These are phyloP conservation scores for Podaxis sp. DNA, from an alignment of 768 basidiomycete species.

Conservation along the genomic window DNA sequence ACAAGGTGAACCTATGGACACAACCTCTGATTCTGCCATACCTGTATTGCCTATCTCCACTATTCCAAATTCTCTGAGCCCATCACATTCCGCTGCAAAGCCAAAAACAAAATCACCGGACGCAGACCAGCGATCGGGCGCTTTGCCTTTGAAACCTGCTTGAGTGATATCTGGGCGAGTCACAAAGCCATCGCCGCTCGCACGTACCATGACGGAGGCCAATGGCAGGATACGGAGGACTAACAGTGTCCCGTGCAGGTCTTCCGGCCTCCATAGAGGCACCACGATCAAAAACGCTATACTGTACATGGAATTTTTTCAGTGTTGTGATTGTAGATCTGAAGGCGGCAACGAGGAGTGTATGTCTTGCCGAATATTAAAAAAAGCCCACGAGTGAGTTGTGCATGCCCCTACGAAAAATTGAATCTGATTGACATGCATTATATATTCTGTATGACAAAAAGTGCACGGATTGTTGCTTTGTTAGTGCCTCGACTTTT, in stretches of 20 bases:
- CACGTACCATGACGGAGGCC: neutral
- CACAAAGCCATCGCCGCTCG: neutral
- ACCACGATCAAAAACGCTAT: neutral
- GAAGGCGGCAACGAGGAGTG: neutral
- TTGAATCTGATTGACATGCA: neutral
- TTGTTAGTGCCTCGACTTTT: neutral
- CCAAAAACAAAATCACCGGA: neutral
- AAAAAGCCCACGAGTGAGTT: slow-evolving; percentile 1
- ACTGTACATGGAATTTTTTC: neutral
- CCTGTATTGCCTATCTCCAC: neutral
- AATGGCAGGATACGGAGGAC: neutral
- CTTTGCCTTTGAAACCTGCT: neutral
- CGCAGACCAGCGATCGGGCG: neutral
- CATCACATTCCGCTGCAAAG: neutral
- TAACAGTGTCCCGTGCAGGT: neutral
- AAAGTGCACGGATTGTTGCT: neutral
- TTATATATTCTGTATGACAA: neutral
- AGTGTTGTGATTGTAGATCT: neutral
- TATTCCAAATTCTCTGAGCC: neutral
- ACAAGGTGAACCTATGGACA: neutral
- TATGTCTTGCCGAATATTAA: neutral
- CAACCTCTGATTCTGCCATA: neutral
- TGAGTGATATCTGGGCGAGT: neutral
- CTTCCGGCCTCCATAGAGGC: neutral
- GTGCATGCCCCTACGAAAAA: neutral